Evolutionary conservation across 768 basidiomycete genomes (phyloP).

Genomic region (Heimioporus sp.): DNA sequence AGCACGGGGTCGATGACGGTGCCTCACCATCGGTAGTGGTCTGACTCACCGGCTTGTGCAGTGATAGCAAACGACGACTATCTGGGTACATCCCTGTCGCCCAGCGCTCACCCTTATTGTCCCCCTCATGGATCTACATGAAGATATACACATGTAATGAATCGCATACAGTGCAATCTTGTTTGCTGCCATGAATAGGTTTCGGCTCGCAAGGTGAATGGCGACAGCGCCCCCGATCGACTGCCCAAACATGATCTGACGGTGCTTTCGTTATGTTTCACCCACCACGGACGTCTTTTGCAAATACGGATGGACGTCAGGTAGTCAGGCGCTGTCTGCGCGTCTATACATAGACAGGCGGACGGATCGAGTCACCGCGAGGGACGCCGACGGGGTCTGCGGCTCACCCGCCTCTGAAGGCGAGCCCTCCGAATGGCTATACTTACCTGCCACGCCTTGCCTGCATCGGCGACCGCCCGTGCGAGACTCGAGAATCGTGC

Average conservation of each 20-base stretch:
- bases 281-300: constrained; percentile 66
- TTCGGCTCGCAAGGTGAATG: constrained; percentile 81
- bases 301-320: constrained; percentile 59
- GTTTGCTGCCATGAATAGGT: constrained; percentile 47
- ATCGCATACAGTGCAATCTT: too few species aligned
- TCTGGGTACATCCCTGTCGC: too few species aligned
- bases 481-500: too few species aligned
- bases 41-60: too few species aligned
- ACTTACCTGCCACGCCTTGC: too few species aligned
- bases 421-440: constrained; percentile 83
- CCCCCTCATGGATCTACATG: too few species aligned
- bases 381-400: background rate
- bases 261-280: background rate
- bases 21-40: too few species aligned
- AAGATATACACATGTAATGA: too few species aligned
- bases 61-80: too few species aligned
- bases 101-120: too few species aligned
- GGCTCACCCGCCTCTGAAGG: constrained; percentile 77
- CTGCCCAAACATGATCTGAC: constrained; percentile 75
- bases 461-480: too few species aligned
- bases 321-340: constrained; percentile 80
- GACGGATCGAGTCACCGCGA: background rate
- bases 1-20: constrained; percentile 52
- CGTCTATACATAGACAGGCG: constrained; percentile 76
- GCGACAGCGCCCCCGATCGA: constrained; percentile 92